Conservation (phyloP, 2,329 filamentous ascomycete species). For the Tolypocladium ophioglossoides region DNA sequence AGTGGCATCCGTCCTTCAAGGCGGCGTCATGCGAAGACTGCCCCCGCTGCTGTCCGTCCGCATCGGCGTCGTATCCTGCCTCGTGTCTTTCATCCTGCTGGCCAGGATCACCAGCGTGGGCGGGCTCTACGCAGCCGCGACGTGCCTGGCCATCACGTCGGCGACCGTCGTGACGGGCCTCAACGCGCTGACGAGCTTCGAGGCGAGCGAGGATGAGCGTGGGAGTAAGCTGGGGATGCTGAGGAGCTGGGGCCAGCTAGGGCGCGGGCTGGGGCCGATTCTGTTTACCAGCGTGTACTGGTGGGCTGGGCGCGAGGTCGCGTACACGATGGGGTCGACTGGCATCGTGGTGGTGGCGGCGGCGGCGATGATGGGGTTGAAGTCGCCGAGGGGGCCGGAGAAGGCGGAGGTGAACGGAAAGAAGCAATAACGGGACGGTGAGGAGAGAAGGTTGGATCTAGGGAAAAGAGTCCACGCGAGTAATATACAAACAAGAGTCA, state of each 20-base stretch:
- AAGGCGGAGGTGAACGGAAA: conserved; percentile 7
- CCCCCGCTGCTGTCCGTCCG: conserved; percentile 73
- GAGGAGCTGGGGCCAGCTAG: conserved; percentile 74
- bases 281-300: conserved; percentile 94
- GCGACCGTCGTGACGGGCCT: conserved; percentile 91
- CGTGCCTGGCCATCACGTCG: conserved; percentile 77
- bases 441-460: background rate
- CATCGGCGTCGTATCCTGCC: conserved; percentile 66
- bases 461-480: background rate
- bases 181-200: conserved; percentile 85
- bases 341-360: conserved; percentile 68
- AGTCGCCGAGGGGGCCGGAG: conserved; percentile 39
- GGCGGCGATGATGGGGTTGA: conserved; percentile 61
- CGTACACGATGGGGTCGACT: conserved; percentile 70
- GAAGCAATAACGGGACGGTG: background rate
- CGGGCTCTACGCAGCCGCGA: conserved; percentile 71
- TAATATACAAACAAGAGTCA: too few relatives aligned
- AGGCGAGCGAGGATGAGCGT: conserved; percentile 68
- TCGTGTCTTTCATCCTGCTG: conserved; percentile 71
- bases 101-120: conserved; percentile 55
- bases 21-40: conserved; percentile 77
- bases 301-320: conserved; percentile 87
- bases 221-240: conserved; percentile 81
- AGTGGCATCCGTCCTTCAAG: conserved; percentile 84
- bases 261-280: conserved; percentile 75